A percentile compares a stretch with the other conserved stretches of the same genome.
phyloP scores from a whole-genome alignment of 305 asterid genomes.

The Fraxinus albicans region DNA sequence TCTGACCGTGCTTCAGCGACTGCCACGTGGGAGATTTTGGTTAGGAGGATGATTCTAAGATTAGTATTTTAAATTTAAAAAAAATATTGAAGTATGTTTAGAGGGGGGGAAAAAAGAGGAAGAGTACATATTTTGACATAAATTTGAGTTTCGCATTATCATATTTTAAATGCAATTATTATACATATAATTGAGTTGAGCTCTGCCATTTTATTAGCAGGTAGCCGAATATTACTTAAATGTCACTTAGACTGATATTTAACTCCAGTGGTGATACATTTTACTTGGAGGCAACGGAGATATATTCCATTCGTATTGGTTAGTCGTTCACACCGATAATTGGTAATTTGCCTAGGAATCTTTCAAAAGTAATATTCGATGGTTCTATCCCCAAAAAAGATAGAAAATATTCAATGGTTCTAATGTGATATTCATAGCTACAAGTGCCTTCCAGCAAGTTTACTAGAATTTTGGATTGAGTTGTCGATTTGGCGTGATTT shows the following conservation, averaged over 20 bases:
- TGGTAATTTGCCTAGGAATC: neutral
- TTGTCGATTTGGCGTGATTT: neutral
- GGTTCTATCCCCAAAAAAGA: too few species aligned
- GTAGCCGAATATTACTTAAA: neutral
- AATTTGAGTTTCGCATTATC: conserved; percentile 17
- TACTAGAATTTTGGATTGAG: neutral
- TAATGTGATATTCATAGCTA: neutral
- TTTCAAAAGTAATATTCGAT: neutral
- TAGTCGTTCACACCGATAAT: neutral
- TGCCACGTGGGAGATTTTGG: conserved; percentile 19
- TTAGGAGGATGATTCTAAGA: conserved; percentile 13
- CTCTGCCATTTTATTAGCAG: neutral
- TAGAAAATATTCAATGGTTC: conserved; percentile 1
- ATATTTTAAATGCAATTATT: conserved; percentile 1
- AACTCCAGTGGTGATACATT: neutral
- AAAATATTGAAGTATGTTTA: conserved; percentile 17
- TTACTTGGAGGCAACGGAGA: neutral
- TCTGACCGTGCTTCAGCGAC: conserved; percentile 25
- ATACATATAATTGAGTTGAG: neutral
- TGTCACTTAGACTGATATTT: too few species aligned
- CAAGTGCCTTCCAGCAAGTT: neutral
- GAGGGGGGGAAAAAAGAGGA: neutral
- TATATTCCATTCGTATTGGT: neutral
- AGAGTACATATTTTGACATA: conserved; percentile 20
- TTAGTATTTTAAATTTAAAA: neutral